phyloP scores from a whole-genome alignment of 352 stramenopile genomes.

The Achlya hypogyna region DNA sequence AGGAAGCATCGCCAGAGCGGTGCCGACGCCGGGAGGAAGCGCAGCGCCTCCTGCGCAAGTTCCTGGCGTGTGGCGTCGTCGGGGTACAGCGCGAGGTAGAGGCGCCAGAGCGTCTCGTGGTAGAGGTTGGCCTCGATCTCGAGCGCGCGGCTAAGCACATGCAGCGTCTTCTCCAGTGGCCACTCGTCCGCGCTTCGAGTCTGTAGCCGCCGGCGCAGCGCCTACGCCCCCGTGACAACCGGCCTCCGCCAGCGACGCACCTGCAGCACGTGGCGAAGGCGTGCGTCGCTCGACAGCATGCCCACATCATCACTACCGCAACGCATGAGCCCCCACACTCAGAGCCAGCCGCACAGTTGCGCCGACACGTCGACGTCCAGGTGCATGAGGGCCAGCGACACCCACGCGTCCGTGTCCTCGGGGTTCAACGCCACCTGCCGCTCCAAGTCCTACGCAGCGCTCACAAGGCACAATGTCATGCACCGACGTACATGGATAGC shows the following conservation, averaged over 20 bases:
- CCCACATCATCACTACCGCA: slow-evolving; percentile 13
- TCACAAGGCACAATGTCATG: background rate
- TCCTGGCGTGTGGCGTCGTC: background rate
- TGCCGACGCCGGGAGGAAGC: slow-evolving; percentile 9
- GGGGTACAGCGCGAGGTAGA: slow-evolving; percentile 7
- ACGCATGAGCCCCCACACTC: background rate
- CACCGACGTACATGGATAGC: background rate
- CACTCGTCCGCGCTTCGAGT: background rate
- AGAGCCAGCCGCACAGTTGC: background rate
- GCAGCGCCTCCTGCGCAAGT: slow-evolving; percentile 4
- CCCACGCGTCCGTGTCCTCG: slow-evolving; percentile 13
- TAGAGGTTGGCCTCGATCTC: slow-evolving; percentile 18
- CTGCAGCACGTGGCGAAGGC: slow-evolving; percentile 9
- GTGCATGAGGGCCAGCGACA: slow-evolving; percentile 16
- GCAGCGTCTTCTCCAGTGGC: slow-evolving; percentile 12
- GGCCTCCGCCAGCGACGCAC: background rate
- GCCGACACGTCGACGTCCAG: slow-evolving; percentile 9
- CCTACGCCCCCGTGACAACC: background rate
- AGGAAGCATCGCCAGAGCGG: background rate
- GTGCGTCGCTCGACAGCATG: background rate
- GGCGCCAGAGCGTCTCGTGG: slow-evolving; percentile 10
- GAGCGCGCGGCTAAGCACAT: slow-evolving; percentile 5
- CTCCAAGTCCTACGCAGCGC: background rate
- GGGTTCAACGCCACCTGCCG: slow-evolving; percentile 9
- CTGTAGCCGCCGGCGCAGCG: background rate